Evolutionary conservation across 169 alveolate genomes (phyloP).

Genomic region (Sarcocystis neurona): DNA sequence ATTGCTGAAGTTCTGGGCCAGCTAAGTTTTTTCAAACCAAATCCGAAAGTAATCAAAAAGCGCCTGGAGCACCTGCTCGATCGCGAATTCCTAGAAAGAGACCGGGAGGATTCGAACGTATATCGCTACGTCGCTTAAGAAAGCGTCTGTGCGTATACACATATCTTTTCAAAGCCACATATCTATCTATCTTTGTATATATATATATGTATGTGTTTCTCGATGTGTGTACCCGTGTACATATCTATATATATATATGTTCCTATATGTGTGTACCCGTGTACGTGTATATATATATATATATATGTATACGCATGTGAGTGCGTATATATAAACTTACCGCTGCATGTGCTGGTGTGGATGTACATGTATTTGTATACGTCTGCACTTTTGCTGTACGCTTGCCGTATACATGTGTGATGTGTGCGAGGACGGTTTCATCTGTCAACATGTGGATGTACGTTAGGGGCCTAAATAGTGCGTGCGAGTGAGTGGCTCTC

Average conservation of each 20-base stretch:
- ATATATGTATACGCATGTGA: not conserved
- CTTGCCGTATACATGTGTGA: not conserved
- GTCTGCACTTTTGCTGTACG: not conserved
- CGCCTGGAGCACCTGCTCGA: slow-evolving; percentile 85
- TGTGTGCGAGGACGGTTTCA: too few species aligned
- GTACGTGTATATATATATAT: not conserved
- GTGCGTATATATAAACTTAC: not conserved
- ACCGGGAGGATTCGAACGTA: slow-evolving; percentile 71
- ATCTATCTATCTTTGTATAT: not conserved
- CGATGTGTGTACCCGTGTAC: not conserved
- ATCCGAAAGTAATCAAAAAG: slow-evolving; percentile 77
- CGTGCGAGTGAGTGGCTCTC: too few species aligned
- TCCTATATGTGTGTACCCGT: not conserved
- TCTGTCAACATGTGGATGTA: too few species aligned
- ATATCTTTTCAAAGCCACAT: not conserved
- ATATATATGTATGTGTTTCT: not conserved
- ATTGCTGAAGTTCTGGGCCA: slow-evolving; percentile 70
- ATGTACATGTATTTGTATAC: not conserved
- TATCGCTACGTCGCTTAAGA: slow-evolving; percentile 75
- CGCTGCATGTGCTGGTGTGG: not conserved
- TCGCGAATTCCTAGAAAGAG: slow-evolving; percentile 85
- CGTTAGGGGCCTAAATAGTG: too few species aligned
- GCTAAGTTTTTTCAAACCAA: slow-evolving; percentile 74
- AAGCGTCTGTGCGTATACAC: not conserved
- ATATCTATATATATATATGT: not conserved